A percentile compares a stretch with the other conserved stretches of the same genome.
These are phyloP conservation scores for Saturnispora sanitii DNA, from an alignment of 805 yeast genomes.

Conservation along the genomic window DNA sequence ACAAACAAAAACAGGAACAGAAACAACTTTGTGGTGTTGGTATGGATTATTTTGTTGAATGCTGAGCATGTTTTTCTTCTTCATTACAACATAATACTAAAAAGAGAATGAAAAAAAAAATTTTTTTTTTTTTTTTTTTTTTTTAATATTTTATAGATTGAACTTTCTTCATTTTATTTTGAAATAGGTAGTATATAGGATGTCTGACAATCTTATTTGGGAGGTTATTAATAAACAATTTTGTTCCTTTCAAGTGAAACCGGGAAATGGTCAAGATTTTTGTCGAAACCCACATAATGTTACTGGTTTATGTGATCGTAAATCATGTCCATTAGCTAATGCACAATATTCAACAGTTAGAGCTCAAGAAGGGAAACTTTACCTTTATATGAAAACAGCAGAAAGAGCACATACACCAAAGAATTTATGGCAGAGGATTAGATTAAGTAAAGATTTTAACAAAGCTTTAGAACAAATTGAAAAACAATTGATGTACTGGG, in stretches of 20 bases:
- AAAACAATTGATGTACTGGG: constrained; percentile 85
- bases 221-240: constrained; percentile 91
- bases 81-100: too few relatives aligned
- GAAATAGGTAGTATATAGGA: too few relatives aligned
- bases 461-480: constrained; percentile 86
- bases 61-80: background rate
- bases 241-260: constrained; percentile 76
- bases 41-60: constrained; percentile 1
- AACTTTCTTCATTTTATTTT: too few relatives aligned
- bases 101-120: too few relatives aligned
- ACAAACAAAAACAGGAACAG: background rate
- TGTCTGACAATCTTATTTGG: constrained; percentile 68
- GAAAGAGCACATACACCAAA: constrained; percentile 96
- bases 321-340: constrained; percentile 94
- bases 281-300: constrained; percentile 96
- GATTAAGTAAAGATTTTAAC: constrained; percentile 78
- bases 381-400: constrained; percentile 90
- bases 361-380: constrained; percentile 67
- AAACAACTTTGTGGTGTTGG: constrained; percentile 1
- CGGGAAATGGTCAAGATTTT: constrained; percentile 76
- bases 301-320: constrained; percentile 85
- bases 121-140: too few relatives aligned
- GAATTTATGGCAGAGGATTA: constrained; percentile 90
- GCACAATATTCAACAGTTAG: constrained; percentile 85
- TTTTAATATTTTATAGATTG: too few relatives aligned